Conservation (phyloP, 2,329 filamentous ascomycete genomes). For the Penicillium expansum region DNA sequence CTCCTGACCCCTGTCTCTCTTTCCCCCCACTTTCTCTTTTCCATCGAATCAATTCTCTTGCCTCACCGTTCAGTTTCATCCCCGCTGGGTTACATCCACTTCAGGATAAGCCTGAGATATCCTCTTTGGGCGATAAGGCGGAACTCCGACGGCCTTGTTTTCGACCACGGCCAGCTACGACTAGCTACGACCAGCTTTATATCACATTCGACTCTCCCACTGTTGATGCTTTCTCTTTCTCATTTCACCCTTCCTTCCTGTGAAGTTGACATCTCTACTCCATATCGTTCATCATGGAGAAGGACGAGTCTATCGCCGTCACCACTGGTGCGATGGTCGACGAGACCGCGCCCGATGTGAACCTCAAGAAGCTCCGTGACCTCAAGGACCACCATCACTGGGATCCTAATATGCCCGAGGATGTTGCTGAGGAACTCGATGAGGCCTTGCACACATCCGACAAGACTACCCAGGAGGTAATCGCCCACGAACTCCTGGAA, state of each 20-base stretch:
- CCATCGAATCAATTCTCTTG: background rate
- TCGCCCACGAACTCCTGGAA: conserved; percentile 61
- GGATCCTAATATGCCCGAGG: conserved; percentile 64
- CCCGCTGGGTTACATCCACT: conserved; percentile 12
- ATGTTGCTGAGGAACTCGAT: conserved; percentile 61
- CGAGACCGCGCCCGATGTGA: conserved; percentile 25
- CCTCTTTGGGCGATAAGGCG: conserved; percentile 14
- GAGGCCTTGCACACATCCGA: conserved; percentile 55
- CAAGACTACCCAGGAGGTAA: conserved; percentile 55
- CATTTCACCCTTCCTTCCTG: background rate
- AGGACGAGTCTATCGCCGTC: conserved; percentile 23
- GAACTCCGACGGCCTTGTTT: conserved; percentile 10
- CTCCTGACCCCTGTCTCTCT: background rate
- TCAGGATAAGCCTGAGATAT: conserved; percentile 6
- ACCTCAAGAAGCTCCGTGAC: conserved; percentile 47
- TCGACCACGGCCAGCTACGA: background rate
- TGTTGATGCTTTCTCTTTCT: background rate
- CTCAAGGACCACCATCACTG: conserved; percentile 62
- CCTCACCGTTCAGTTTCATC: background rate
- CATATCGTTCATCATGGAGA: conserved; percentile 16
- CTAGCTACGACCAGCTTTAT: background rate
- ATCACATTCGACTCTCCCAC: background rate
- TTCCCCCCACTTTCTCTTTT: background rate
- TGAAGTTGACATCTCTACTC: background rate
- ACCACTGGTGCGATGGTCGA: conserved; percentile 19